phyloP scores from a whole-genome alignment of 257 asterid genomes.

The Solanum peruvianum region DNA sequence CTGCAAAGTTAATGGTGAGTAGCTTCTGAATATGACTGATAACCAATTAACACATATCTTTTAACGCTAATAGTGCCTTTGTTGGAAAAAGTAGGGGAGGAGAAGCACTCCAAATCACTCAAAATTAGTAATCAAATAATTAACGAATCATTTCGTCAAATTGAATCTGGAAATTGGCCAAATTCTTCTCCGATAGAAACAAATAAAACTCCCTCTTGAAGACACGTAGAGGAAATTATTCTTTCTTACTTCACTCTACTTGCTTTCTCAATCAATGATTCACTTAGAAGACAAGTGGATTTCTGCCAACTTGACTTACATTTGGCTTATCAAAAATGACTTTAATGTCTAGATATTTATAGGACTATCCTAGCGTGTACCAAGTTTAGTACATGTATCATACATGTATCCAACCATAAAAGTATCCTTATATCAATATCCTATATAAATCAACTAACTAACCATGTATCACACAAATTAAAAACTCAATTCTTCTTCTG shows the following conservation, averaged over 20 bases:
- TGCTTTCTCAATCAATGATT: neutral
- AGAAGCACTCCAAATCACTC: neutral
- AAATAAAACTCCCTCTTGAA: neutral
- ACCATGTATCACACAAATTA: neutral
- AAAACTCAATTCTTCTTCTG: neutral
- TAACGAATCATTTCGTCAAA: no score
- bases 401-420: neutral
- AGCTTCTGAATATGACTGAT: neutral
- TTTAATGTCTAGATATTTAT: neutral
- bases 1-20: neutral
- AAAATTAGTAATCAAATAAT: no score
- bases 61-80: neutral
- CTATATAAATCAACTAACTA: neutral
- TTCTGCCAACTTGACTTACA: neutral
- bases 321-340: neutral
- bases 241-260: neutral
- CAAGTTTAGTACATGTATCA: neutral
- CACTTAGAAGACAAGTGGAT: neutral
- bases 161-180: no score
- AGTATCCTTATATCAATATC: neutral
- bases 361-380: neutral
- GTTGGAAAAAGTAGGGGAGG: neutral
- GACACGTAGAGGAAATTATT: neutral
- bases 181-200: no score
- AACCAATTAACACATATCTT: neutral